phyloP scores from a whole-genome alignment of 2,329 filamentous ascomycete genomes.

The Cryphonectria japonica region DNA sequence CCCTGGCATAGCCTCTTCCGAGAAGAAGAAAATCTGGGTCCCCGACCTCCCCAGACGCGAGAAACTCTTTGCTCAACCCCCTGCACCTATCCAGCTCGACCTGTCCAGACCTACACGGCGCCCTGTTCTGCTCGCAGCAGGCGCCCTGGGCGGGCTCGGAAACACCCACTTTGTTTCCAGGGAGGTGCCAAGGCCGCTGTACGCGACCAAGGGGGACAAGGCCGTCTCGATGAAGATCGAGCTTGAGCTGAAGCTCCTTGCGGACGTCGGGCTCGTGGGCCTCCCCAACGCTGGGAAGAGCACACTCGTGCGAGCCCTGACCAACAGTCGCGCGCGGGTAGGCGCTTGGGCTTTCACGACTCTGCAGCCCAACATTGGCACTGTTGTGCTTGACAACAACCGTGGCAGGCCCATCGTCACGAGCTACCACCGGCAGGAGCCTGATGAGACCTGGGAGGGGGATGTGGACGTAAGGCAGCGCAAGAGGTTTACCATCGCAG shows the following conservation, averaged over 20 bases:
- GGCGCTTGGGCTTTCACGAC: constrained; percentile 98
- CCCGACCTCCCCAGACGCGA: constrained; percentile 57
- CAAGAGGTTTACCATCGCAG: constrained; percentile 88
- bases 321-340: constrained; percentile 84
- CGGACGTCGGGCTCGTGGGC: constrained; percentile 92
- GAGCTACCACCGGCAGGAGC: constrained; percentile 38
- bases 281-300: constrained; percentile 96
- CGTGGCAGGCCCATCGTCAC: constrained; percentile 68
- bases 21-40: constrained; percentile 60
- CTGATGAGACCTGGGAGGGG: constrained; percentile 45
- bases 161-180: constrained; percentile 91
- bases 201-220: constrained; percentile 83
- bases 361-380: constrained; percentile 91
- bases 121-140: constrained; percentile 84
- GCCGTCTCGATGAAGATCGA: constrained; percentile 80
- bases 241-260: constrained; percentile 91
- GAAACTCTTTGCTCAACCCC: constrained; percentile 67
- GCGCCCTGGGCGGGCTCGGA: constrained; percentile 85
- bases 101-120: constrained; percentile 76
- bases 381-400: constrained; percentile 88
- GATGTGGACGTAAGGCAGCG: constrained; percentile 57
- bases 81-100: constrained; percentile 73
- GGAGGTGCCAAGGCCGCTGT: constrained; percentile 75
- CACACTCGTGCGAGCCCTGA: constrained; percentile 84
- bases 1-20: constrained; percentile 73